Evolutionary conservation across 495 filamentous ascomycete species (phyloP).

Genomic region (Penicillium lagena): DNA sequence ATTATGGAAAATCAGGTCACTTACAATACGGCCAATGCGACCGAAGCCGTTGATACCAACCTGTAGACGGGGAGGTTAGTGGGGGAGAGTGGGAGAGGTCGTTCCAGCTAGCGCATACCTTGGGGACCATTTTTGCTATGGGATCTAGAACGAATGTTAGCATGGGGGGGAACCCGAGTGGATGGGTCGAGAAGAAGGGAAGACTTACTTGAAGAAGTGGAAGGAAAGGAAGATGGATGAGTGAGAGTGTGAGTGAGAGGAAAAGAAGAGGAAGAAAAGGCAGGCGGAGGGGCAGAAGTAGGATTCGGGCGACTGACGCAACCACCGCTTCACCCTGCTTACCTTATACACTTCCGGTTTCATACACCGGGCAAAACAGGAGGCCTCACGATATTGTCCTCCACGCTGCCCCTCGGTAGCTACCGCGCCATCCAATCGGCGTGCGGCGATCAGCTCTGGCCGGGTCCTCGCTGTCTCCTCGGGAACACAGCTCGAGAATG

Average conservation of each 20-base stretch:
- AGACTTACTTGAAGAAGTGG: slow-evolving; percentile 1
- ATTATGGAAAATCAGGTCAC: slow-evolving; percentile 10
- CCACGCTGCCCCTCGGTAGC: slow-evolving; percentile 24
- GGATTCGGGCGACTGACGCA: slow-evolving; percentile 39
- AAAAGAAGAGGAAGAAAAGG: slow-evolving; percentile 19
- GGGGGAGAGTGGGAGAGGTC: background rate
- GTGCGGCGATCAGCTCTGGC: slow-evolving; percentile 4
- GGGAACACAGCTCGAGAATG: slow-evolving; percentile 23
- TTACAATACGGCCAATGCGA: slow-evolving; percentile 95
- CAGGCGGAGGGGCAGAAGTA: slow-evolving; percentile 15
- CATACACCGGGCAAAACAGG: slow-evolving; percentile 49
- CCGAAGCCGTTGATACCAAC: slow-evolving; percentile 99
- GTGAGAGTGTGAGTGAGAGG: slow-evolving; percentile 14
- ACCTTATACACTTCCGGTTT: slow-evolving; percentile 35
- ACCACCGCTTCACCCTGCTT: slow-evolving; percentile 8
- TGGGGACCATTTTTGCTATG: slow-evolving; percentile 37
- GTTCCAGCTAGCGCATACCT: slow-evolving; percentile 20
- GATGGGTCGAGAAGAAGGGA: slow-evolving; percentile 4
- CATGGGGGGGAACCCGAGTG: background rate
- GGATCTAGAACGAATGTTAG: slow-evolving; percentile 6
- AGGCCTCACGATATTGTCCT: slow-evolving; percentile 35
- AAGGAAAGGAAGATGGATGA: slow-evolving; percentile 12
- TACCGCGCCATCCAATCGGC: slow-evolving; percentile 31
- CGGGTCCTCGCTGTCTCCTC: slow-evolving; percentile 18
- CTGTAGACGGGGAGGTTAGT: slow-evolving; percentile 37